A percentile compares a stretch with the other conserved stretches of the same genome.
Conservation (phyloP, 1,284 basidiomycete species). For the Tilletia indica region DNA sequence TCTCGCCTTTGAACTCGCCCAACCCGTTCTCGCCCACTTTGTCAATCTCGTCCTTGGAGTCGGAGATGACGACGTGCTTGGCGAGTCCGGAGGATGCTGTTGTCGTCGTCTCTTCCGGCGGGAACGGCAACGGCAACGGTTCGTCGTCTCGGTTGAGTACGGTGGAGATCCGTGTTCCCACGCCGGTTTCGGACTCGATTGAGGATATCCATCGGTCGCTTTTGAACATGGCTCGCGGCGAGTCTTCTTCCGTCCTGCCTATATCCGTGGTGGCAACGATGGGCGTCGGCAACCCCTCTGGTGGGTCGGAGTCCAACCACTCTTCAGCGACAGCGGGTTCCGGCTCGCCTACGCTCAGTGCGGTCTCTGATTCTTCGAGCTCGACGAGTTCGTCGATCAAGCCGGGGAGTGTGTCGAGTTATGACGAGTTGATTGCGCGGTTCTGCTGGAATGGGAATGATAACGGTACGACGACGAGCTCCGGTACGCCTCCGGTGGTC, state of each 20-base stretch:
- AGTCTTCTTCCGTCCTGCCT: too few species aligned
- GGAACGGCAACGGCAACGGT: too few species aligned
- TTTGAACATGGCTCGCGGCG: neutral
- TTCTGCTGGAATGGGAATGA: constrained; percentile 39
- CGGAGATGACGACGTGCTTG: constrained; percentile 37
- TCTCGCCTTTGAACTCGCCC: constrained; percentile 38
- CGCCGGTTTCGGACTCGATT: constrained; percentile 2
- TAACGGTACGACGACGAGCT: constrained; percentile 16
- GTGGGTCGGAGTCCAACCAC: neutral
- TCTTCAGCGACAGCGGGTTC: neutral
- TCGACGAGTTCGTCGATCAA: constrained; percentile 21
- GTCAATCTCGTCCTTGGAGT: constrained; percentile 39
- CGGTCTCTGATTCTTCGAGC: constrained; percentile 8
- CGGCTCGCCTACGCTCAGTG: constrained; percentile 30
- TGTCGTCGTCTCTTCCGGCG: neutral
- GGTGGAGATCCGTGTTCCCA: neutral
- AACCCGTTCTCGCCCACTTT: constrained; percentile 41
- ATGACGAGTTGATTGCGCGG: constrained; percentile 44
- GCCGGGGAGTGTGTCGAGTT: constrained; percentile 42
- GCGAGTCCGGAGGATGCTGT: constrained; percentile 16
- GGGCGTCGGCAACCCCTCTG: neutral
- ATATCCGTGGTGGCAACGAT: neutral
- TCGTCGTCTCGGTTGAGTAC: neutral
- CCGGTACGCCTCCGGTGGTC: too few species aligned
- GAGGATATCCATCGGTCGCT: constrained; percentile 15